phyloP scores from a whole-genome alignment of 2,329 filamentous ascomycete species.

The Nannizzia gypsea region DNA sequence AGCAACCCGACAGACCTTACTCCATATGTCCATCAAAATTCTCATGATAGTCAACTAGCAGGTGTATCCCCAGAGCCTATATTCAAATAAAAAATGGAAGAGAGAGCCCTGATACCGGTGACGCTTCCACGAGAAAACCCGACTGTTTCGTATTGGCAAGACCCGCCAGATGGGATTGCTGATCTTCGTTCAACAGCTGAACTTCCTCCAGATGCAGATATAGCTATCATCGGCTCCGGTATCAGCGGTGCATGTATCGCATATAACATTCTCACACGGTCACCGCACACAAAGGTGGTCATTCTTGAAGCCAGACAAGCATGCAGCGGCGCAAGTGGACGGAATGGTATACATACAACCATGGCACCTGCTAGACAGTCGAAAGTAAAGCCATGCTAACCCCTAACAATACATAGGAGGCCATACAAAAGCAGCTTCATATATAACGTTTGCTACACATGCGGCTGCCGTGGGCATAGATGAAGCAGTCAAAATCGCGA shows the following conservation, averaged over 20 bases:
- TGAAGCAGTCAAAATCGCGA: constrained; percentile 41
- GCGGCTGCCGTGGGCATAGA: constrained; percentile 34
- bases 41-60: neutral
- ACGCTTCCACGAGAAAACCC: constrained; percentile 19
- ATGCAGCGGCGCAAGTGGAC: constrained; percentile 14
- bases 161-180: constrained; percentile 23
- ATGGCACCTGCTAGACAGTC: neutral
- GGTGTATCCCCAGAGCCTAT: neutral
- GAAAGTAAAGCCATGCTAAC: neutral
- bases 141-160: constrained; percentile 24
- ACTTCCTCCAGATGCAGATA: constrained; percentile 21
- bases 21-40: neutral
- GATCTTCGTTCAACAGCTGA: constrained; percentile 17
- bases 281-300: constrained; percentile 20
- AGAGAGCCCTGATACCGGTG: constrained; percentile 13
- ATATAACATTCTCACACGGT: constrained; percentile 19
- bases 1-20: too few relatives aligned
- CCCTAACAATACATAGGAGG: constrained; percentile 22
- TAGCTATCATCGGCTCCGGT: constrained; percentile 31
- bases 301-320: constrained; percentile 31
- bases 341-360: constrained; percentile 11
- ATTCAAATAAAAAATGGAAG: constrained; percentile 9
- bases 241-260: constrained; percentile 28
- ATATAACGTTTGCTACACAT: constrained; percentile 43
- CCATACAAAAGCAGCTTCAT: constrained; percentile 41